These are phyloP conservation scores for Fusarium coicis DNA, from an alignment of 2,329 filamentous ascomycete genomes.

Conservation along the genomic window DNA sequence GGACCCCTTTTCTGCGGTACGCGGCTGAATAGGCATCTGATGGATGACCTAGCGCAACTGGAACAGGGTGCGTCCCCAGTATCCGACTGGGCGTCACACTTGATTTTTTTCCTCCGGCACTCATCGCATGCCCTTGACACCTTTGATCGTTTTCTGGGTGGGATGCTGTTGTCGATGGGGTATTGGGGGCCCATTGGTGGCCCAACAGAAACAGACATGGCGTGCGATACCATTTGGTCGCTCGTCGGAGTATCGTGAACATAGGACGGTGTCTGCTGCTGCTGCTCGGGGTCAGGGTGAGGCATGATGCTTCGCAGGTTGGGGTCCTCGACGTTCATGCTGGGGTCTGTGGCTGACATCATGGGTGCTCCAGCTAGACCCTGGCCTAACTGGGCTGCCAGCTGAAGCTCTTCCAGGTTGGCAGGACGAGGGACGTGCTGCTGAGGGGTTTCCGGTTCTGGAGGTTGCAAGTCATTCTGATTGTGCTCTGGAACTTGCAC, in stretches of 20 bases:
- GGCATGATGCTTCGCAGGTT: constrained; percentile 57
- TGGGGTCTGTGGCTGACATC: constrained; percentile 59
- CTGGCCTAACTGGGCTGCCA: constrained; percentile 68
- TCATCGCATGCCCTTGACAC: constrained; percentile 91
- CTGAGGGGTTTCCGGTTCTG: constrained; percentile 52
- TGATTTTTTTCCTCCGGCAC: constrained; percentile 88
- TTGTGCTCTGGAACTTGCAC: constrained; percentile 46
- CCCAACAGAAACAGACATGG: constrained; percentile 50
- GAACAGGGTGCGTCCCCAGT: constrained; percentile 79
- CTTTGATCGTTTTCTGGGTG: constrained; percentile 82
- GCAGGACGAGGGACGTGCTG: constrained; percentile 56
- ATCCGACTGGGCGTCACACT: constrained; percentile 85
- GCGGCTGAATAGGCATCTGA: constrained; percentile 85
- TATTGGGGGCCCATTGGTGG: constrained; percentile 53
- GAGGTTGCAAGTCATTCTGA: constrained; percentile 44
- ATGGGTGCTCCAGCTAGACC: constrained; percentile 61
- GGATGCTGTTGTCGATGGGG: constrained; percentile 66
- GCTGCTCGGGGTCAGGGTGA: constrained; percentile 54
- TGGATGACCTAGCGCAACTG: constrained; percentile 81
- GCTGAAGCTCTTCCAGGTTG: constrained; percentile 66
- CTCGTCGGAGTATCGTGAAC: constrained; percentile 51
- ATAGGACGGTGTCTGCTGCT: constrained; percentile 51
- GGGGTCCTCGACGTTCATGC: constrained; percentile 56
- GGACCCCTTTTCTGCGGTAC: constrained; percentile 90
- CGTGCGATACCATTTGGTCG: constrained; percentile 52